Percentiles rank a stretch among this genome's conserved stretches.
Conservation (phyloP, 768 basidiomycete species). For the Pholiota conissans region DNA sequence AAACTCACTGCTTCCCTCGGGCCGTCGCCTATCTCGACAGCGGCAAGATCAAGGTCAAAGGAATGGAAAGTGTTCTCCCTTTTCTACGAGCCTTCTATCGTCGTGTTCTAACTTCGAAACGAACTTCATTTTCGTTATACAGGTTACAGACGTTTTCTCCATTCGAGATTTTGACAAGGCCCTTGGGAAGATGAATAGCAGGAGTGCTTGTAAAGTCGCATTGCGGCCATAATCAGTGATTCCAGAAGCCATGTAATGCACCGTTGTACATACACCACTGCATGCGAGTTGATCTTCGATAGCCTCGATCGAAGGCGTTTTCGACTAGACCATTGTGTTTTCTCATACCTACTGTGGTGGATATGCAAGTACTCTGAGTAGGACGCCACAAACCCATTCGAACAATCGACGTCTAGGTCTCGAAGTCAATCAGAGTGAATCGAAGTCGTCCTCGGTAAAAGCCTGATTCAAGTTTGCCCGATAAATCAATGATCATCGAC, state of each 20-base stretch:
- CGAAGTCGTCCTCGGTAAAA: background rate
- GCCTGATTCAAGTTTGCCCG: background rate
- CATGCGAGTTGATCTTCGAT: background rate
- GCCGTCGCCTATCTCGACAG: slow-evolving; percentile 87
- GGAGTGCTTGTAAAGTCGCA: slow-evolving; percentile 60
- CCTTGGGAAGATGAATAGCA: slow-evolving; percentile 70
- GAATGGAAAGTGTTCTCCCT: slow-evolving; percentile 47
- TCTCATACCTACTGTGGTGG: background rate
- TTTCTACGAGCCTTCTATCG: background rate
- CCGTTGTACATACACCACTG: background rate
- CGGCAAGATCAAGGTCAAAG: slow-evolving; percentile 79
- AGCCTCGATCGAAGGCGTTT: background rate
- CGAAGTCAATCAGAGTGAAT: too few species aligned
- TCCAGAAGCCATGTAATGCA: background rate
- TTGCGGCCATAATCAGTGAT: slow-evolving; percentile 46
- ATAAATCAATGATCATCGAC: background rate
- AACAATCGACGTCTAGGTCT: background rate
- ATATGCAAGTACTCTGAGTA: background rate
- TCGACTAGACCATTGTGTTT: background rate
- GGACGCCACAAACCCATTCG: slow-evolving; percentile 2
- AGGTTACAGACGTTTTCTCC: slow-evolving; percentile 53
- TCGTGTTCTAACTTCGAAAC: background rate
- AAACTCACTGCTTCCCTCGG: slow-evolving; percentile 87
- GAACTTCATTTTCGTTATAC: background rate
- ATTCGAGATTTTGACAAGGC: slow-evolving; percentile 71